Evolutionary conservation across 768 basidiomycete genomes (phyloP).

Genomic region (Naganishia friedmannii): DNA sequence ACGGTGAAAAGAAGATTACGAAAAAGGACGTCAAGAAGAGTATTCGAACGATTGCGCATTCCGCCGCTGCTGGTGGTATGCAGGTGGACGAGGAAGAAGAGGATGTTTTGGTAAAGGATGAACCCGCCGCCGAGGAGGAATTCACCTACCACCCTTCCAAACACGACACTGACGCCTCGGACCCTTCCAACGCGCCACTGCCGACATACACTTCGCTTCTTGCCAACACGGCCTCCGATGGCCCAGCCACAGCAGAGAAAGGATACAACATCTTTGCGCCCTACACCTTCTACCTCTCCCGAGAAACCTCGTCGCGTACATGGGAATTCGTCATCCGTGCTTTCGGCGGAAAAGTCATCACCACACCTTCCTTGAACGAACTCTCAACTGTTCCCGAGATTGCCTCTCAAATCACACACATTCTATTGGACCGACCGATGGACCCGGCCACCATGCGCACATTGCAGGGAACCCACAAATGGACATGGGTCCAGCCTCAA

Average conservation of each 20-base stretch:
- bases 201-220: constrained; percentile 56
- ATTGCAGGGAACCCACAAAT: constrained; percentile 62
- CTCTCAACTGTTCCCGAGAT: constrained; percentile 57
- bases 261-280: constrained; percentile 67
- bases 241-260: constrained; percentile 50
- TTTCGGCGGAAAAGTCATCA: constrained; percentile 85
- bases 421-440: constrained; percentile 85
- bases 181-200: constrained; percentile 58
- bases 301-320: constrained; percentile 83
- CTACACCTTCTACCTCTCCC: constrained; percentile 87
- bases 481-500: constrained; percentile 92
- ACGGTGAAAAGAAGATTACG: constrained; percentile 57
- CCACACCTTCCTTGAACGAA: constrained; percentile 47
- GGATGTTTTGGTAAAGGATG: constrained; percentile 39
- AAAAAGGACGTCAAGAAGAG: constrained; percentile 61
- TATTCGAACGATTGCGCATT: constrained; percentile 56
- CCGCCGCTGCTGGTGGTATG: constrained; percentile 33
- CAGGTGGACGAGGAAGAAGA: constrained; percentile 40
- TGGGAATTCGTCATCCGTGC: constrained; percentile 92
- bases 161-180: constrained; percentile 37
- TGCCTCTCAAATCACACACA: constrained; percentile 79
- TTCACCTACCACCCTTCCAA: constrained; percentile 52
- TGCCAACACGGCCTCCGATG: constrained; percentile 39
- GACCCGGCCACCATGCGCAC: constrained; percentile 56
- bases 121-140: constrained; percentile 44